Conservation (phyloP, 2,329 filamentous ascomycete species). For the Cladosporium sp. region DNA sequence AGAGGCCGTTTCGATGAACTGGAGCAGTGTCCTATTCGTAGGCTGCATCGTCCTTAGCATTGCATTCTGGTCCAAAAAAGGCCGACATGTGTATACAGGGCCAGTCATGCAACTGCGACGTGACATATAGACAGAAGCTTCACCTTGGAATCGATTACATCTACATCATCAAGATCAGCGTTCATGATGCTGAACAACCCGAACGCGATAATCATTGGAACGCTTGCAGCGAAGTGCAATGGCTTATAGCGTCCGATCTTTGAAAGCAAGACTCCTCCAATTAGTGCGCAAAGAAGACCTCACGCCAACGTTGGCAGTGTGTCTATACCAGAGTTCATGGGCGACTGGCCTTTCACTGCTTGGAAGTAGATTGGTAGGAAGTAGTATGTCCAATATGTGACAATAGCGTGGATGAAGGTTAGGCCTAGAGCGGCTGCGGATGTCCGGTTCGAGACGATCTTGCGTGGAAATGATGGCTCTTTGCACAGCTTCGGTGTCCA, state of each 20-base stretch:
- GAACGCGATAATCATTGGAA: slow-evolving; percentile 37
- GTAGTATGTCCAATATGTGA: slow-evolving; percentile 39
- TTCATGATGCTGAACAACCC: slow-evolving; percentile 46
- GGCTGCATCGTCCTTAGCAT: slow-evolving; percentile 24
- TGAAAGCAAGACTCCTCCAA: slow-evolving; percentile 31
- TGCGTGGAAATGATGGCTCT: slow-evolving; percentile 16
- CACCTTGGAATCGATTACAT: too few relatives aligned
- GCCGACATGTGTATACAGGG: slow-evolving; percentile 24
- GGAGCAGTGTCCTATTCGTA: slow-evolving; percentile 48
- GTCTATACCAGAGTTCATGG: slow-evolving; percentile 41
- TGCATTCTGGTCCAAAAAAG: slow-evolving; percentile 19
- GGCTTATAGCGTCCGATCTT: slow-evolving; percentile 37
- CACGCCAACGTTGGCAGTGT: slow-evolving; percentile 40
- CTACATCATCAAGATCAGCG: slow-evolving; percentile 17
- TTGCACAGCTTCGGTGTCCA: slow-evolving; percentile 12
- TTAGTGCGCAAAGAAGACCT: slow-evolving; percentile 13
- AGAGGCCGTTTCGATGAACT: slow-evolving; percentile 48
- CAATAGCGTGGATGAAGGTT: slow-evolving; percentile 42
- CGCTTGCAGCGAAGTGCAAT: slow-evolving; percentile 30
- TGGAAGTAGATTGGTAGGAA: slow-evolving; percentile 47
- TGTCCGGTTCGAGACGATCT: slow-evolving; percentile 48
- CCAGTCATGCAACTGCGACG: slow-evolving; percentile 21
- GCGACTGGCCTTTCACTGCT: slow-evolving; percentile 41
- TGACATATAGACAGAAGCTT: neutral
- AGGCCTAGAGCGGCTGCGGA: slow-evolving; percentile 33